These are phyloP conservation scores for Bipolaris gigantea DNA, from an alignment of 2,329 filamentous ascomycete species.

Conservation along the genomic window DNA sequence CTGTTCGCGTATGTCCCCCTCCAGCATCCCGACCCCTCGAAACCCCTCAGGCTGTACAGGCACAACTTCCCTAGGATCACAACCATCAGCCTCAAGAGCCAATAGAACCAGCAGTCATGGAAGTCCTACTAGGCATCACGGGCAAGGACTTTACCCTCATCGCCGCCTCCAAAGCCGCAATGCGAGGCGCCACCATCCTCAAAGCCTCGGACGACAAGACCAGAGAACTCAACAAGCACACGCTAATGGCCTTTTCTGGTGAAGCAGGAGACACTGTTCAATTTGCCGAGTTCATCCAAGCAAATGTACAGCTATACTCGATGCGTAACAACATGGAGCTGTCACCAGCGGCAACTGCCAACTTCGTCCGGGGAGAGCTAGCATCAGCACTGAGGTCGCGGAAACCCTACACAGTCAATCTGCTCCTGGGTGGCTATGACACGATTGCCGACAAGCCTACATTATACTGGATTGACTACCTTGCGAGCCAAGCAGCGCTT, in stretches of 20 bases:
- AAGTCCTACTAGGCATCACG: conserved; percentile 96
- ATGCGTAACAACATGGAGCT: conserved; percentile 97
- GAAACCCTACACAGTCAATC: conserved; percentile 95
- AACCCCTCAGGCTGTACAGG: background rate
- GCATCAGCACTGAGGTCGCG: conserved; percentile 86
- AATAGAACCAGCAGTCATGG: conserved; percentile 60
- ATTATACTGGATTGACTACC: conserved; percentile 96
- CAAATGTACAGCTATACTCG: conserved; percentile 95
- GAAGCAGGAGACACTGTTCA: conserved; percentile 98
- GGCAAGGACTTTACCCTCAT: conserved; percentile 99
- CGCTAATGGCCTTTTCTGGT: conserved; percentile 90
- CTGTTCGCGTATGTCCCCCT: background rate
- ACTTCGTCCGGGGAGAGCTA: conserved; percentile 92
- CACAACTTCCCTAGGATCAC: background rate
- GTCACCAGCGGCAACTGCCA: conserved; percentile 82
- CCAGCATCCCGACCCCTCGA: background rate
- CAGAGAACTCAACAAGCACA: conserved; percentile 86
- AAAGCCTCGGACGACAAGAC: conserved; percentile 98
- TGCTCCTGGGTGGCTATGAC: conserved; percentile 91
- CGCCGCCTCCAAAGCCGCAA: conserved; percentile 95
- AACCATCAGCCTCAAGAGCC: conserved; percentile 21
- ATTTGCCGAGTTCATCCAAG: conserved; percentile 99
- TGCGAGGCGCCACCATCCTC: conserved; percentile 94
- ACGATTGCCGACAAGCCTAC: conserved; percentile 87
- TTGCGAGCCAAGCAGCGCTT: conserved; percentile 82